Percentiles rank a stretch among this genome's conserved stretches.
Evolutionary conservation across 164 flowering plant genomes (phyloP).

Genomic region (Stephania yunnanensis): DNA sequence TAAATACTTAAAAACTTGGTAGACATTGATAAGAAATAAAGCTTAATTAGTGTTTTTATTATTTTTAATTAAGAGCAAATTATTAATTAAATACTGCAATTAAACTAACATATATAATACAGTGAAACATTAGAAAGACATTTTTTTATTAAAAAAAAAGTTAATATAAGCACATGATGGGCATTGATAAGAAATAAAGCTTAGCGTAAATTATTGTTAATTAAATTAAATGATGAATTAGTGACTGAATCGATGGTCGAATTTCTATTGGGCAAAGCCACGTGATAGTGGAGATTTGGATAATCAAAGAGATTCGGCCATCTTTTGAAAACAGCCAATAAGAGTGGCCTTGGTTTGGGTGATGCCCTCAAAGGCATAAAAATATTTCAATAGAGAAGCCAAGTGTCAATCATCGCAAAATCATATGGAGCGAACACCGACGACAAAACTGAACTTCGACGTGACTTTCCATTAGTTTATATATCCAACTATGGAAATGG

Average conservation of each 20-base stretch:
- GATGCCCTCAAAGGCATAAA: conserved; percentile 5
- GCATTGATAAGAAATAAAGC: too few species aligned
- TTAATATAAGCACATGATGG: too few species aligned
- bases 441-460: conserved; percentile 5
- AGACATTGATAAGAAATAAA: too few species aligned
- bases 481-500: conserved; percentile 13
- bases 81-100: too few species aligned
- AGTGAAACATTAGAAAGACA: too few species aligned
- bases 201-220: too few species aligned
- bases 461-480: conserved; percentile 12
- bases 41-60: too few species aligned
- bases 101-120: too few species aligned
- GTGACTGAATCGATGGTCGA: background rate
- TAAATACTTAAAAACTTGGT: too few species aligned
- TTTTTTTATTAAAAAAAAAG: too few species aligned
- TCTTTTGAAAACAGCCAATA: background rate
- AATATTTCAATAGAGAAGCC: conserved; percentile 15
- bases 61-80: too few species aligned
- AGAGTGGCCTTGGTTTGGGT: background rate
- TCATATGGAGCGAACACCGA: conserved; percentile 23
- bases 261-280: conserved; percentile 15
- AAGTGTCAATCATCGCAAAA: conserved; percentile 47
- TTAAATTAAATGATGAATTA: background rate
- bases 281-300: conserved; percentile 4
- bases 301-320: conserved; percentile 3